Percentiles rank a stretch among this genome's conserved stretches.
These are phyloP conservation scores for Plasmodium yoelii DNA, from an alignment of 169 alveolate species.

Conservation along the genomic window DNA sequence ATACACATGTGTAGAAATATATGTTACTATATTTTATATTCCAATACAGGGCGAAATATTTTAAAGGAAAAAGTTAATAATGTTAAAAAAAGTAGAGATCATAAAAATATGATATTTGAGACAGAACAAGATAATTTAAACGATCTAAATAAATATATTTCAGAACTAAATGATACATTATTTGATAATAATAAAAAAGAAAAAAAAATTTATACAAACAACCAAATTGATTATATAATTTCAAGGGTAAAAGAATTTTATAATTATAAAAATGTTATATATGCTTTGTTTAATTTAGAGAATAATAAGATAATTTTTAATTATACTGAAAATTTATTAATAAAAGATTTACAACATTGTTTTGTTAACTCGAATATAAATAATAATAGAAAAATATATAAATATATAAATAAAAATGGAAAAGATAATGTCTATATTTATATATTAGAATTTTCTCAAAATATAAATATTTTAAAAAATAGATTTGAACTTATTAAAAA, in stretches of 20 bases:
- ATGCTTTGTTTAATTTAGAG: conserved; percentile 45
- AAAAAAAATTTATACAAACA: not conserved
- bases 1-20: no score
- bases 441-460: conserved; percentile 18
- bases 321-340: conserved; percentile 18
- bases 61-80: conserved; percentile 37
- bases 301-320: conserved; percentile 44
- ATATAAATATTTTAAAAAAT: conserved; percentile 24
- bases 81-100: conserved; percentile 27
- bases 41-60: conserved; percentile 6
- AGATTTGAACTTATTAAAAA: conserved; percentile 22
- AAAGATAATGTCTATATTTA: conserved; percentile 36
- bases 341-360: conserved; percentile 27
- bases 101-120: not conserved
- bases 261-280: conserved; percentile 43
- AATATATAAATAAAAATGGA: conserved; percentile 34
- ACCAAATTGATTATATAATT: not conserved
- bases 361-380: conserved; percentile 29
- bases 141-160: conserved; percentile 21
- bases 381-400: conserved; percentile 24
- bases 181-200: not conserved
- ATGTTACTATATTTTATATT: not conserved
- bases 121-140: not conserved
- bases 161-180: conserved; percentile 10
- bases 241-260: conserved; percentile 24